Base-by-base conservation (phyloP, 2,329 filamentous ascomycete species). In the Fusarium setosum region DNA sequence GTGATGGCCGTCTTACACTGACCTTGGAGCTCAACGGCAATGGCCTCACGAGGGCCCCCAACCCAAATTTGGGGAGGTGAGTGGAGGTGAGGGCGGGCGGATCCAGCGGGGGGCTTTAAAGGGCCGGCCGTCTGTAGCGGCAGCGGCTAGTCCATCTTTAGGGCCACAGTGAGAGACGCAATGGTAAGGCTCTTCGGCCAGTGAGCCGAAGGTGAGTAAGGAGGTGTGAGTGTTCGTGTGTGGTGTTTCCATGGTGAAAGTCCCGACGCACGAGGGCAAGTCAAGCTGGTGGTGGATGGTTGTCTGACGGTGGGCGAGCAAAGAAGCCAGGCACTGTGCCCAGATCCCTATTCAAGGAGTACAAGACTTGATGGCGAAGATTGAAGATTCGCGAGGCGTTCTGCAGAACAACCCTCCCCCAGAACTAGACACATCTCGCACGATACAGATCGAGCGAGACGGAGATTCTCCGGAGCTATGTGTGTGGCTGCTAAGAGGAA, bases 381-480 rank as follows among this genome's bases (percentile, higher is more conserved):
- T 5, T n/a, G n/a, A n/a, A n/a, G 21, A 38, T 51, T 51, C 18
- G 34, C 23, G 48, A 40, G 24, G 48, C 37, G 34, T 40, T 40
- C 21, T 51, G 29, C 21, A 40, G 21, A 38, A 17, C 35, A 38
- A 29, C 34, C 48, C 48, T 29, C 17, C 48, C 37, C 32, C 21
- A 8, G 6, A 13, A 42, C 11, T 44, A 29, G 38, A 32, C 12
- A 15, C 26, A 42, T 41, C 49, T 42, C 42, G 51, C 47, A 23
- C 31, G 37, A 54, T 51, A 54, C 40, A 45, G 47, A 50, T 50
- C 47, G 38, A 24, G n/a, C 31, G 40, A 35, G 40, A 60, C 59
- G 62, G 67, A 67, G 52, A 65, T 45, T 67, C 55, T 44, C 65
- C 47, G 62, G 62, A 42, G 52, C 55, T 53, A n/a, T 17, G 42